phyloP scores from a whole-genome alignment of 139 green algal species.

The Chlamydomonas applanata region DNA sequence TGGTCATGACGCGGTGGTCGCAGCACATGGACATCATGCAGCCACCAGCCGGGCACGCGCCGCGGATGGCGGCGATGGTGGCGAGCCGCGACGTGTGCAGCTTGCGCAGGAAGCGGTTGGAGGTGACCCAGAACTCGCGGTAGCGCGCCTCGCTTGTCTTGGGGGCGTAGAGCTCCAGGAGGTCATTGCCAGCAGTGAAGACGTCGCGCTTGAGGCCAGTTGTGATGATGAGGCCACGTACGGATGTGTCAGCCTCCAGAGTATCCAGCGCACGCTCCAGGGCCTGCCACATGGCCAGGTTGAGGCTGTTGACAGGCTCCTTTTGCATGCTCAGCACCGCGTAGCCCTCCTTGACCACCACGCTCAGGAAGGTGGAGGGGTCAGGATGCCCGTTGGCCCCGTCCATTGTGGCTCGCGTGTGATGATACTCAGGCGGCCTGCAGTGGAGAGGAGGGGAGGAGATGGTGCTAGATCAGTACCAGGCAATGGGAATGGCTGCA shows the following conservation, averaged over 20 bases:
- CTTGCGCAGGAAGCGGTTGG: slow-evolving; percentile 72
- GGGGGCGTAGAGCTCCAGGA: slow-evolving; percentile 81
- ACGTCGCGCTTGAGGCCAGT: slow-evolving; percentile 69
- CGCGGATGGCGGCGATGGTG: slow-evolving; percentile 82
- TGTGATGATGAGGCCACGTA: slow-evolving; percentile 67
- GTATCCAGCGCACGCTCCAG: slow-evolving; percentile 47
- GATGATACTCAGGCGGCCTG: not conserved
- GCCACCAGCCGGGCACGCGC: slow-evolving; percentile 89
- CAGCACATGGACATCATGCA: slow-evolving; percentile 89
- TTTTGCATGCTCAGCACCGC: slow-evolving; percentile 29
- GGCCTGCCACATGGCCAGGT: slow-evolving; percentile 22
- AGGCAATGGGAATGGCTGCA: no score
- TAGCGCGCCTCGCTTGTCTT: slow-evolving; percentile 58
- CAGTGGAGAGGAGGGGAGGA: not conserved
- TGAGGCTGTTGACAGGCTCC: slow-evolving; percentile 41
- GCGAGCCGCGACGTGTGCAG: slow-evolving; percentile 69
- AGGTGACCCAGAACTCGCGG: slow-evolving; percentile 75
- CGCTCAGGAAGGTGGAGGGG: not conserved
- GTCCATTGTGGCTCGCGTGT: not conserved
- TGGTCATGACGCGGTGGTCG: slow-evolving; percentile 83
- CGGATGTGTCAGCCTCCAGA: slow-evolving; percentile 52
- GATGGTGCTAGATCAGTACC: not conserved
- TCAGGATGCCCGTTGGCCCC: not conserved
- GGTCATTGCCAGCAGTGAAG: slow-evolving; percentile 76
- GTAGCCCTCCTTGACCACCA: slow-evolving; percentile 7